Conservation (phyloP, 306 rosid genomes). For the Vachellia pachyceras region DNA sequence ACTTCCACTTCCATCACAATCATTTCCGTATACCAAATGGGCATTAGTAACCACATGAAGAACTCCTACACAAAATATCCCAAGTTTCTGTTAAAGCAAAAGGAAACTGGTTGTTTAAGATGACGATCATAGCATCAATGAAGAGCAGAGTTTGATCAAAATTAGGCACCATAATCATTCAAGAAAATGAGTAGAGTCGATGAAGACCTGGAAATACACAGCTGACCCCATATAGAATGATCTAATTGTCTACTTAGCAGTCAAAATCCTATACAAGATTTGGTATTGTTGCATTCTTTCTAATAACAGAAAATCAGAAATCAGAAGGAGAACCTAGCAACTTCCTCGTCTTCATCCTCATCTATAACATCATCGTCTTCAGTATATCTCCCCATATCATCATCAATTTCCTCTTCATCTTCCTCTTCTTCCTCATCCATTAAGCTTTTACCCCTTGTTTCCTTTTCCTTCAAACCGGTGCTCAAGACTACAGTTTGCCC, state of each 20-base stretch:
- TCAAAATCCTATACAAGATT: constrained; percentile 43
- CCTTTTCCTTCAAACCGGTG: constrained; percentile 74
- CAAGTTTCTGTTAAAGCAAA: background rate
- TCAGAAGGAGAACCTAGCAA: constrained; percentile 51
- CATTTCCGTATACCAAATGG: no score
- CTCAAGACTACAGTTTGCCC: constrained; percentile 77
- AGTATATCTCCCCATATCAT: constrained; percentile 48
- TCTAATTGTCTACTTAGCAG: constrained; percentile 8
- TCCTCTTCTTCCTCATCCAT: constrained; percentile 58
- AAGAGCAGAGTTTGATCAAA: constrained; percentile 5
- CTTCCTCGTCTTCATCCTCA: constrained; percentile 70
- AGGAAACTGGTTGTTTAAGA: background rate
- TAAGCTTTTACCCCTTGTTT: constrained; percentile 40
- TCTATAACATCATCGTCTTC: constrained; percentile 60
- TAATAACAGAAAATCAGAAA: constrained; percentile 32
- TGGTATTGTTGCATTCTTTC: constrained; percentile 28
- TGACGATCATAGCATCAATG: background rate
- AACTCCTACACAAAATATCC: background rate
- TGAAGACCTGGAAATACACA: background rate
- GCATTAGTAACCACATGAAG: background rate
- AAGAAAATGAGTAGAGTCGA: constrained; percentile 4
- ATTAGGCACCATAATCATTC: background rate
- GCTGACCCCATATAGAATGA: constrained; percentile 8
- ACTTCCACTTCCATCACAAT: no score
- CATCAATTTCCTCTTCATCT: constrained; percentile 43